Evolutionary conservation across 2,329 filamentous ascomycete species (phyloP).

Genomic region (Aureobasidium sp.): DNA sequence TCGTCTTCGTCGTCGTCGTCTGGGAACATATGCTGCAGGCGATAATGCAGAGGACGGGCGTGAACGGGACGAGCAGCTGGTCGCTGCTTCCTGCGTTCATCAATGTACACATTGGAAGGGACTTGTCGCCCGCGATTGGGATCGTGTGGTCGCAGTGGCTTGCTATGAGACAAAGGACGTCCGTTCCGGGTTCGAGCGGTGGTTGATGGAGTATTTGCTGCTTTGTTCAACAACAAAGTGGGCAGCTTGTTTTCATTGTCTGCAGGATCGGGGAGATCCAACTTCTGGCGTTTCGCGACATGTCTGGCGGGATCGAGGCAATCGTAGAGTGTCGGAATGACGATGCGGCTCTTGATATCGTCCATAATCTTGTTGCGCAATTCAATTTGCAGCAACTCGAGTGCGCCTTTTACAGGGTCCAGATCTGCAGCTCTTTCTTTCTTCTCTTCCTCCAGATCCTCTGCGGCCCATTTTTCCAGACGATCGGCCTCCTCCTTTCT

Average conservation of each 20-base stretch:
- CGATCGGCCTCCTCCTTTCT: slow-evolving; percentile 61
- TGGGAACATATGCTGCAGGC: slow-evolving; percentile 60
- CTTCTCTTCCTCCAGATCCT: slow-evolving; percentile 85
- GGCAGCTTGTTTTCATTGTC: slow-evolving; percentile 50
- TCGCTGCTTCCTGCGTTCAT: slow-evolving; percentile 54
- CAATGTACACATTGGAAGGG: slow-evolving; percentile 41
- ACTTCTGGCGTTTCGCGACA: slow-evolving; percentile 65
- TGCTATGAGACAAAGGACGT: slow-evolving; percentile 33
- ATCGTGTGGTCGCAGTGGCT: slow-evolving; percentile 40
- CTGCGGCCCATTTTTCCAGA: slow-evolving; percentile 64
- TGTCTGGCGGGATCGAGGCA: slow-evolving; percentile 80
- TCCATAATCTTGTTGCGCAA: slow-evolving; percentile 79
- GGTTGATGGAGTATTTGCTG: slow-evolving; percentile 56
- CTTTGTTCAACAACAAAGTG: slow-evolving; percentile 37
- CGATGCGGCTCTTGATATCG: slow-evolving; percentile 82
- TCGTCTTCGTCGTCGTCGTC: slow-evolving; percentile 61
- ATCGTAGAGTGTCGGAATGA: slow-evolving; percentile 70
- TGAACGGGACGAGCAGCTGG: slow-evolving; percentile 51
- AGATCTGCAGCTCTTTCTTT: slow-evolving; percentile 77
- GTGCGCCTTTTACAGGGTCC: slow-evolving; percentile 80
- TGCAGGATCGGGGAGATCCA: slow-evolving; percentile 65
- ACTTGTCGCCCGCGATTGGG: slow-evolving; percentile 34
- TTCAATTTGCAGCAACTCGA: slow-evolving; percentile 71
- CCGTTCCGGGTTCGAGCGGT: slow-evolving; percentile 51
- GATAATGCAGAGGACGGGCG: slow-evolving; percentile 71